Evolutionary conservation across 1,284 basidiomycete species (phyloP).

Genomic region (Boletellus sp.): DNA sequence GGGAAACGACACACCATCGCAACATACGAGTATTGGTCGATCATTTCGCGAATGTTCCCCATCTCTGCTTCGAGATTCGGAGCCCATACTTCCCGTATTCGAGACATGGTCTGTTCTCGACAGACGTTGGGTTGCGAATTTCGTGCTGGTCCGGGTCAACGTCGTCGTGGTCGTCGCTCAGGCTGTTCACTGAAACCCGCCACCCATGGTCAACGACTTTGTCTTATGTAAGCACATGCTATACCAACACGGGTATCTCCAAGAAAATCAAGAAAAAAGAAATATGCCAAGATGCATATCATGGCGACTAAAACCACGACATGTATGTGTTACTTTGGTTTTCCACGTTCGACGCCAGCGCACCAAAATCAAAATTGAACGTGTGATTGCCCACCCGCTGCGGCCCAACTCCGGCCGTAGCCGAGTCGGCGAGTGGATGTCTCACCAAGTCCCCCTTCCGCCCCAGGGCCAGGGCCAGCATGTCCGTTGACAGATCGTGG

Average conservation of each 20-base stretch:
- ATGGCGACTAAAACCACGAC: conserved; percentile 29
- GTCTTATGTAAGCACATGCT: conserved; percentile 27
- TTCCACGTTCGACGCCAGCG: conserved; percentile 33
- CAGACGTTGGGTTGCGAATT: background rate
- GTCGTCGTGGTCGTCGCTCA: conserved; percentile 22
- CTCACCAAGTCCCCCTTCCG: conserved; percentile 26
- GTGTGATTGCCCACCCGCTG: conserved; percentile 35
- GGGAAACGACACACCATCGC: conserved; percentile 72
- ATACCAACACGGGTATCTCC: background rate
- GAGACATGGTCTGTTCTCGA: conserved; percentile 44
- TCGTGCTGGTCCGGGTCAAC: conserved; percentile 3
- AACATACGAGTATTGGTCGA: conserved; percentile 91
- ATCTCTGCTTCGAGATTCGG: conserved; percentile 93
- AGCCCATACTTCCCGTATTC: conserved; percentile 92
- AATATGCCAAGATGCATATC: conserved; percentile 1
- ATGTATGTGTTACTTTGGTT: conserved; percentile 34
- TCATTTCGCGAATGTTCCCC: conserved; percentile 78
- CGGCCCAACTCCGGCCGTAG: conserved; percentile 19
- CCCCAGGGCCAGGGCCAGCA: conserved; percentile 31
- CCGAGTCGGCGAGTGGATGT: conserved; percentile 16
- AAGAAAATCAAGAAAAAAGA: conserved; percentile 7
- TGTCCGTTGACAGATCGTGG: conserved; percentile 32
- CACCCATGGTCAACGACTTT: conserved; percentile 12
- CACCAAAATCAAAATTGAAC: conserved; percentile 35
- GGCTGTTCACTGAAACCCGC: conserved; percentile 4